Base-by-base conservation (phyloP, 2,329 filamentous ascomycete genomes). In the Aspergillus niger region DNA sequence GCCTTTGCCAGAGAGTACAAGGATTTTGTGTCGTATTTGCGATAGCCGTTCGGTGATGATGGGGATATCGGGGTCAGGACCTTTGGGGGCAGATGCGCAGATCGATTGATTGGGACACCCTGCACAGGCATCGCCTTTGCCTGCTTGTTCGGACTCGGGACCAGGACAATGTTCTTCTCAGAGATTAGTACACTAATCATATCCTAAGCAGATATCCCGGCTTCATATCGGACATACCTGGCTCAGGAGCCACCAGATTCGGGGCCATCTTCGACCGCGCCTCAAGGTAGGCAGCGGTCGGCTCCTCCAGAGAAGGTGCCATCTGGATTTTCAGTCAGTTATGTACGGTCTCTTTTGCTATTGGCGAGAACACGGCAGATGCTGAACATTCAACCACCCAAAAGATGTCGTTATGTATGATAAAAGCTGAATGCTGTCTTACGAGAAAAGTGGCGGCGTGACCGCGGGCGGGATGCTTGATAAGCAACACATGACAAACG, bases 51-150 rank as follows among this genome's bases (percentile, higher is more conserved):
- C 86, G 15, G 92, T 90, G 70, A 99, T 97, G 67, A 95, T 76
- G 3, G 92, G 89, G 49, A 98, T 91, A 76, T 99, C 95, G 0
- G 94, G 94, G 74, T 99, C 95, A 2, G 95, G 94, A 0, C 94
- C 95, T 78, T 97, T 97, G 22, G 94, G 93, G 1, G 93, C 91
- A 1, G 93, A 91, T 17, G 94, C 93, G 81, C 95, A 99, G 70
- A 99, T 97, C 51, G 87, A 82, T 80, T 99, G 93, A 81, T 99
- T 99, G 1, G 95, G 95, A 73, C 95, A 99, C 57, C 93, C 93
- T 51, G 89, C 91, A 81, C 95, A 99, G 47, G 92, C 92, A 77
- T 97, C 93, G 59, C 82, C 83, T 76, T 83, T 79, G 54, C 85
- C 86, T 50, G 85, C 85, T 70, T 80, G 74, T 55, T 80, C 78